Evolutionary conservation across 139 green algal species (phyloP).

Genomic region (Micractinium conductrix): DNA sequence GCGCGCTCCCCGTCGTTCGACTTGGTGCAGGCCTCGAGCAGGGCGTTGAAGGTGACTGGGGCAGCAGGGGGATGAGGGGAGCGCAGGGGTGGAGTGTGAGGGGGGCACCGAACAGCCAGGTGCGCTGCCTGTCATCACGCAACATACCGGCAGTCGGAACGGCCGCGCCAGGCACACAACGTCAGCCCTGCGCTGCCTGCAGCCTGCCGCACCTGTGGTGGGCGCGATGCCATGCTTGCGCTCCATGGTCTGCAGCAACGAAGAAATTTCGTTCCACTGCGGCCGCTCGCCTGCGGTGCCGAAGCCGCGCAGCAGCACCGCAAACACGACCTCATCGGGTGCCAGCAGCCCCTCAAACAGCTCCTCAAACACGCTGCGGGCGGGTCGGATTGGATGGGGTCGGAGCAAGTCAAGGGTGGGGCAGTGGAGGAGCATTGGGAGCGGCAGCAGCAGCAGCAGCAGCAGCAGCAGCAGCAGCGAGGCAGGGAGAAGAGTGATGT

Average conservation of each 20-base stretch:
- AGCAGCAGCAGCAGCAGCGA: no score
- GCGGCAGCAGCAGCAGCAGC: no score
- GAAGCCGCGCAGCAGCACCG: constrained; percentile 81
- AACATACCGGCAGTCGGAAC: no score
- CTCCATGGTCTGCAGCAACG: constrained; percentile 72
- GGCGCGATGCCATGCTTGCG: constrained; percentile 63
- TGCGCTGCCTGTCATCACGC: no score
- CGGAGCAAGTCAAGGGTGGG: not conserved
- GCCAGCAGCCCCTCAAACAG: constrained; percentile 54
- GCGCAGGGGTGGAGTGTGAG: not conserved
- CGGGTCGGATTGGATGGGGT: not conserved
- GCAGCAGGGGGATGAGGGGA: not conserved
- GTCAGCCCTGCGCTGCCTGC: not conserved
- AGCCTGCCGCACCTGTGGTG: constrained; percentile 24
- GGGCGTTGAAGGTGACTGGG: constrained; percentile 76
- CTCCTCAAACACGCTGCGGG: constrained; percentile 11
- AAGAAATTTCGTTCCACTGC: constrained; percentile 74
- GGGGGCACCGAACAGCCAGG: no score
- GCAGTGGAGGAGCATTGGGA: no score
- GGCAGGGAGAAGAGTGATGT: no score
- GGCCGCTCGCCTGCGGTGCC: constrained; percentile 63
- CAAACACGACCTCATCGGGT: constrained; percentile 86
- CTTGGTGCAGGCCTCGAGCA: constrained; percentile 81
- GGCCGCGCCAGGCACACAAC: no score
- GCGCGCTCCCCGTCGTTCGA: constrained; percentile 79